A percentile compares a stretch with the other conserved stretches of the same genome.
phyloP scores from a whole-genome alignment of 352 stramenopile species.

The Globisporangium cylindrosporum region DNA sequence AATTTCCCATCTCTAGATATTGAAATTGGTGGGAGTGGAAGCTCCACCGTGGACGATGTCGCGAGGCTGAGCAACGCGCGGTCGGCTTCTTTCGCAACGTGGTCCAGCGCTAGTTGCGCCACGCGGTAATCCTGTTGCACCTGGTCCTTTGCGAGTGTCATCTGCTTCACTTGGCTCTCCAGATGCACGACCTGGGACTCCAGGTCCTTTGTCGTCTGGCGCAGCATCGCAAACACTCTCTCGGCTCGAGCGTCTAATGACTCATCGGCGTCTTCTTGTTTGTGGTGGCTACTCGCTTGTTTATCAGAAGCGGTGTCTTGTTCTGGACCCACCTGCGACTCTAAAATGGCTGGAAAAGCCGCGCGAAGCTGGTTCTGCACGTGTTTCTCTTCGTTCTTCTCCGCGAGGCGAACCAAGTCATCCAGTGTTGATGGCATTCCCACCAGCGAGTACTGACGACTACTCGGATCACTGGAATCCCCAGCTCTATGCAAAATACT shows the following conservation, averaged over 20 bases:
- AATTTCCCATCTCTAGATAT: not conserved
- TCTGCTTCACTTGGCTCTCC: slow-evolving; percentile 22
- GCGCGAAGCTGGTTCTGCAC: slow-evolving; percentile 6
- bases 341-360: not conserved
- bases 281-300: not conserved
- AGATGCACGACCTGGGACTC: slow-evolving; percentile 30
- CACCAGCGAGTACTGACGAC: not conserved
- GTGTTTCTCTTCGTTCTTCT: slow-evolving; percentile 12
- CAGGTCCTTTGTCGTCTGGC: slow-evolving; percentile 20
- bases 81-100: slow-evolving; percentile 32
- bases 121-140: slow-evolving; percentile 28
- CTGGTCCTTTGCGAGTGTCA: slow-evolving; percentile 21
- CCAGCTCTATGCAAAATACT: not conserved
- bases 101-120: slow-evolving; percentile 24
- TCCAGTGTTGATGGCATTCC: slow-evolving; percentile 7
- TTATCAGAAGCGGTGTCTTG: not conserved
- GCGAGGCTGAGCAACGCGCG: slow-evolving; percentile 33
- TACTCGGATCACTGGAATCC: not conserved
- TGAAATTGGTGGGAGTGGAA: slow-evolving; percentile 5
- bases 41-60: slow-evolving; percentile 8
- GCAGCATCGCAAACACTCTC: slow-evolving; percentile 30
- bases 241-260: slow-evolving; percentile 22
- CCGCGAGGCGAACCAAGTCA: slow-evolving; percentile 18
- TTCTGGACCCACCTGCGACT: not conserved
- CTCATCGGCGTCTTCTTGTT: not conserved